phyloP scores from a whole-genome alignment of 2,329 filamentous ascomycete species.

The Sporothrix pseudoabietina region DNA sequence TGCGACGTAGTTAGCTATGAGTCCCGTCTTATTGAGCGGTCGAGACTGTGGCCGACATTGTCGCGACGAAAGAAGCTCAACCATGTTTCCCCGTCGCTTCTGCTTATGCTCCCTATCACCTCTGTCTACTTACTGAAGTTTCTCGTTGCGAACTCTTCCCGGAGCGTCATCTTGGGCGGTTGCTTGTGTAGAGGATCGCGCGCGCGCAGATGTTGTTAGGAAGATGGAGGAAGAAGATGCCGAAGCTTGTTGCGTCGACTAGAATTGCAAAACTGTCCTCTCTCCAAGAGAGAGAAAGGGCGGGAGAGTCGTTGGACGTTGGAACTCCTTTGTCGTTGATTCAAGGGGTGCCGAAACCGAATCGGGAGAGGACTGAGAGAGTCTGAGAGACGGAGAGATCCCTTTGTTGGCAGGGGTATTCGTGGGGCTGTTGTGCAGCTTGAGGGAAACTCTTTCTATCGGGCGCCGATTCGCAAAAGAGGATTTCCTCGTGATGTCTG shows the following conservation, averaged over 20 bases:
- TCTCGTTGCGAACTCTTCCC: conserved; percentile 70
- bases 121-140: conserved; percentile 64
- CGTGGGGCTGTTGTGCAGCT: neutral
- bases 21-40: neutral
- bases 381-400: neutral
- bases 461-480: neutral
- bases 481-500: neutral
- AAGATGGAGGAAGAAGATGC: neutral
- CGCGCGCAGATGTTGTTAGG: neutral
- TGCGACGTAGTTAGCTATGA: conserved; percentile 29
- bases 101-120: conserved; percentile 2
- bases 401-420: conserved; percentile 13
- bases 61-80: neutral
- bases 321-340: neutral
- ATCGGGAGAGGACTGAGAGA: neutral
- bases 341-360: conserved; percentile 7
- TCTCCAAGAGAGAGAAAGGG: neutral
- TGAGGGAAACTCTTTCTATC: neutral
- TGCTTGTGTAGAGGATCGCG: neutral
- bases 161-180: conserved; percentile 52
- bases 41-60: neutral
- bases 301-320: neutral
- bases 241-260: neutral
- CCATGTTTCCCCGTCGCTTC: neutral
- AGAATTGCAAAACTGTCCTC: conserved; percentile 2